phyloP scores from a whole-genome alignment of 805 yeast species.

The Lachancea meyersii region DNA sequence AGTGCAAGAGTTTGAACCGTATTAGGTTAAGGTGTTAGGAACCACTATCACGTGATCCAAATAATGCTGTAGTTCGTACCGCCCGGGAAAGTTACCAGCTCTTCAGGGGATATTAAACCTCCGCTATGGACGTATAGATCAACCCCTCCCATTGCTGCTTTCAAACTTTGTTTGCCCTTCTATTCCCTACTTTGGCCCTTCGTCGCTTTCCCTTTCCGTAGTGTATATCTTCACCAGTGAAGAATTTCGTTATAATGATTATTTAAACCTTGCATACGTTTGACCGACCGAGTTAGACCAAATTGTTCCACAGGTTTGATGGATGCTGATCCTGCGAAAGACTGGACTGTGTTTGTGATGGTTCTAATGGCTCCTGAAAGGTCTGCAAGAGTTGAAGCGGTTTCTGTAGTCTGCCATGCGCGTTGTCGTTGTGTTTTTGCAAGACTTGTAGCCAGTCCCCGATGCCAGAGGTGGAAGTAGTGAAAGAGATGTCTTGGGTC shows the following conservation, averaged over 20 bases:
- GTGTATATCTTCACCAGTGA: not conserved
- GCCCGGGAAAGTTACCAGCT: no score
- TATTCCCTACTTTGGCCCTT: not conserved
- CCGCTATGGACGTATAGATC: no score
- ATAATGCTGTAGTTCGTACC: no score
- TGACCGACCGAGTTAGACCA: not conserved
- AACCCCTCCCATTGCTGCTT: no score
- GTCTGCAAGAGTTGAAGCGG: slow-evolving; percentile 25
- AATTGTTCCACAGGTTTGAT: slow-evolving; percentile 7
- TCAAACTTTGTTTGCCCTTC: not conserved
- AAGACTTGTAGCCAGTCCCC: slow-evolving; percentile 21
- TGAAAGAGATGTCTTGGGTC: slow-evolving; percentile 18
- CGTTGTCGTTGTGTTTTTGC: slow-evolving; percentile 21
- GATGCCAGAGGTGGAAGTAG: slow-evolving; percentile 14
- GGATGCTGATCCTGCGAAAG: slow-evolving; percentile 9
- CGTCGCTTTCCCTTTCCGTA: not conserved
- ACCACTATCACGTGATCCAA: no score
- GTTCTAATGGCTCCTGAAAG: slow-evolving; percentile 3
- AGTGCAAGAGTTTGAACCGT: no score
- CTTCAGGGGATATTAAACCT: no score
- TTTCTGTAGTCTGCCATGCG: slow-evolving; percentile 21
- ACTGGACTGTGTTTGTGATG: not conserved
- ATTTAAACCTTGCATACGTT: not conserved
- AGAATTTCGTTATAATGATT: not conserved
- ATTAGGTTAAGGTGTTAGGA: no score